Base-by-base conservation (phyloP, 2,329 filamentous ascomycete species). In the Trichophyton simii region DNA sequence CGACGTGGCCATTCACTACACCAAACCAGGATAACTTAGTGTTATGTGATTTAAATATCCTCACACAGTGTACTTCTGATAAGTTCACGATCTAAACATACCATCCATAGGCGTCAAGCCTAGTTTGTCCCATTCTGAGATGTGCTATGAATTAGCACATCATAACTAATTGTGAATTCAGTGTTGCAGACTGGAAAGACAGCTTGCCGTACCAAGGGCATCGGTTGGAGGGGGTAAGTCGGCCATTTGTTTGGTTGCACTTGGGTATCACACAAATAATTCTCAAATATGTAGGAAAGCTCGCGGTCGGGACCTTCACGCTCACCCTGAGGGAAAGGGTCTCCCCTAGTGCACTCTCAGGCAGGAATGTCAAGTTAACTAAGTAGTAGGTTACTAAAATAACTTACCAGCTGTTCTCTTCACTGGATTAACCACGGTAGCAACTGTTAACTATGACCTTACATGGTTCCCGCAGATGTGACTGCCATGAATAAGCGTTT, bases 1-100 rank as follows among this genome's bases (percentile, higher is more conserved):
- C 79, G 64, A 82, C 77, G 70, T 82, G 80, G 60, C 80, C 80
- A 65, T 81, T 81, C 62, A 82, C 80, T 80, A 5, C 38, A 41
- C 9, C 13, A 41, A 41, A 28, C 25, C 25, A 28, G 6, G 25
- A 28, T 28, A 28, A 6, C 25, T 28, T 28, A 28, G 25, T 28
- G 25, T 28, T 28, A 28, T 28, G 25, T 5, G 25, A 28, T 28
- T 28, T 28, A 28, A 28, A 6, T 28, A 28, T 28, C 25, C 25
- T 28, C 25, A 28, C 25, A 6, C 6, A 28, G 25, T 28, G 25
- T 28, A 6, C 25, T 1, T 28, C 11, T 1, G 0, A 13, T 41
- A 11, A 41, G 9, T 13, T 41, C 38, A 15, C 38, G 3, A 11
- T 28, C 25, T 28, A 6, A 28, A 41, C 38, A 41, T 41, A 41